Evolutionary conservation across 345 rosid species (phyloP).

Genomic region (Angophora floribunda): DNA sequence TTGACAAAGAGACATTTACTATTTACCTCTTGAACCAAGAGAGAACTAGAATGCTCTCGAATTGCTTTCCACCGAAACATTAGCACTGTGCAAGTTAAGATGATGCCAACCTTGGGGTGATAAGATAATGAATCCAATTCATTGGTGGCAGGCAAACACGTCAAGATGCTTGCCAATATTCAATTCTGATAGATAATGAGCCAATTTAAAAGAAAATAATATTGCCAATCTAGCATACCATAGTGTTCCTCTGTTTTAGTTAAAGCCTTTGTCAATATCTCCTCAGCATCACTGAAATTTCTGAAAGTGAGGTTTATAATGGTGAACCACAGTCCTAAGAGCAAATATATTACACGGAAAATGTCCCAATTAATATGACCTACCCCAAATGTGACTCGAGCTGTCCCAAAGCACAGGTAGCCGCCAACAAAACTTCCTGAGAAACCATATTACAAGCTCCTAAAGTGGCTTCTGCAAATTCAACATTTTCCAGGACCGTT

Average conservation of each 20-base stretch:
- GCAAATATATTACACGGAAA: not conserved
- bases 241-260: slow-evolving; percentile 61
- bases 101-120: slow-evolving; percentile 87
- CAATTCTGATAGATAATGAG: not conserved
- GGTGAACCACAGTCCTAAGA: not conserved
- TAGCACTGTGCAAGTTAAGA: slow-evolving; percentile 69
- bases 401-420: slow-evolving; percentile 81
- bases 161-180: not conserved
- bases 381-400: slow-evolving; percentile 85
- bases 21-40: slow-evolving; percentile 83
- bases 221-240: slow-evolving; percentile 27
- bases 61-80: slow-evolving; percentile 80
- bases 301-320: slow-evolving; percentile 9
- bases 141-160: not conserved
- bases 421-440: slow-evolving; percentile 56
- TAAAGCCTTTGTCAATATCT: slow-evolving; percentile 58
- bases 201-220: not conserved
- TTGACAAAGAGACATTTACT: not conserved
- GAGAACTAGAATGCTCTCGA: slow-evolving; percentile 71
- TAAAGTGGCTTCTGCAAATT: slow-evolving; percentile 19
- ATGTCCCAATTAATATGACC: not conserved
- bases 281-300: slow-evolving; percentile 71
- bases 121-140: slow-evolving; percentile 32
- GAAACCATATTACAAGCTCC: slow-evolving; percentile 74
- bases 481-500: slow-evolving; percentile 12